Evolutionary conservation across 176 grass and related monocot genomes (phyloP).

Genomic region (Ensete glaucum): DNA sequence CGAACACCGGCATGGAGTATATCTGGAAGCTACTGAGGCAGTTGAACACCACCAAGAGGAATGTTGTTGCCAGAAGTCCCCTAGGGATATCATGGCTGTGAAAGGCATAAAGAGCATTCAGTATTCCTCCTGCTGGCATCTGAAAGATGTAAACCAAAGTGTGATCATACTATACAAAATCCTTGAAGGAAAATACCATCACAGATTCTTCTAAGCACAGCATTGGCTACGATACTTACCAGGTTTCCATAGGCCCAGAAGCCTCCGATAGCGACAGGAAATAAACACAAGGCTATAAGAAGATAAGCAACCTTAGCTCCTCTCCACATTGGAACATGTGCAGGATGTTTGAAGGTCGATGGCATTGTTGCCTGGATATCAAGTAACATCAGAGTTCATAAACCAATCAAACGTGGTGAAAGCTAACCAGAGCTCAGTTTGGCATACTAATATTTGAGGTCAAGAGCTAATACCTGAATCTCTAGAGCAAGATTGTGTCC

Average conservation of each 20-base stretch:
- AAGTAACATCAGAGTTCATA: background rate
- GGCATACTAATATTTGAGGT: background rate
- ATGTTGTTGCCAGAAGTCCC: constrained; percentile 58
- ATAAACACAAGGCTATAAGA: constrained; percentile 81
- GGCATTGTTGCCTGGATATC: constrained; percentile 85
- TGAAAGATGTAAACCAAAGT: constrained; percentile 21
- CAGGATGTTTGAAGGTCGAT: constrained; percentile 89
- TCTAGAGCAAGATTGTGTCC: constrained; percentile 93
- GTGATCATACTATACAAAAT: background rate
- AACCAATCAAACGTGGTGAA: background rate
- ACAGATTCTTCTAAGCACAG: background rate
- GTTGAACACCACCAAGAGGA: constrained; percentile 86
- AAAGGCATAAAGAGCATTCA: constrained; percentile 68
- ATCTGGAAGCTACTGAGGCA: constrained; percentile 99
- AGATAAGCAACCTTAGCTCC: constrained; percentile 79
- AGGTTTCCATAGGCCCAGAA: constrained; percentile 95
- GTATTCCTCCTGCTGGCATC: constrained; percentile 84
- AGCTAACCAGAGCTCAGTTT: background rate
- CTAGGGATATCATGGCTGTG: constrained; percentile 71
- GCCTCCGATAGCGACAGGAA: constrained; percentile 81
- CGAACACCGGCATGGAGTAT: constrained; percentile 96
- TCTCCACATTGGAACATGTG: constrained; percentile 97
- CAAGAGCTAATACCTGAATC: constrained; percentile 64
- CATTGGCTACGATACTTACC: constrained; percentile 42
- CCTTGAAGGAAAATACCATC: background rate